Conservation (phyloP, 2,329 filamentous ascomycete genomes). For the Aspergillus flavus region DNA sequence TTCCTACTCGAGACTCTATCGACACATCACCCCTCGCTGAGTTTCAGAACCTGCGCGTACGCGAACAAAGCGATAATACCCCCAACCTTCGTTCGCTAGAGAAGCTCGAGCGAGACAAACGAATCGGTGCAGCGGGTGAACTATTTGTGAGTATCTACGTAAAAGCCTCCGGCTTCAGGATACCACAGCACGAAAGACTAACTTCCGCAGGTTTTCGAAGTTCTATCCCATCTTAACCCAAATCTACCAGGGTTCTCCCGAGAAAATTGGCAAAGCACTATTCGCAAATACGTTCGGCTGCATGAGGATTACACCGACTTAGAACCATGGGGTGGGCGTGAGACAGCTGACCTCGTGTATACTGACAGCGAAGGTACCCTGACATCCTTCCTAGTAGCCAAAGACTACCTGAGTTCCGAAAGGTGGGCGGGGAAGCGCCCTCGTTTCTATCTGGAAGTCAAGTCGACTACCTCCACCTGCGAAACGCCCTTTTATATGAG, state of each 20-base stretch:
- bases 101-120: conserved; percentile 10
- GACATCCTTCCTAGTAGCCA: conserved; percentile 14
- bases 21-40: conserved; percentile 3
- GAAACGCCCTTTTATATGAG: conserved; percentile 53
- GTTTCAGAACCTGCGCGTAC: not conserved
- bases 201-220: conserved; percentile 13
- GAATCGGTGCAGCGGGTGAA: conserved; percentile 13
- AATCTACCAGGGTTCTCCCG: conserved; percentile 35
- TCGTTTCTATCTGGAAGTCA: conserved; percentile 56
- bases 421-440: conserved; percentile 30
- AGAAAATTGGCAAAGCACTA: conserved; percentile 53
- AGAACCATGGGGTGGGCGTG: conserved; percentile 41
- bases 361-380: conserved; percentile 7
- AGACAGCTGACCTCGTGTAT: conserved; percentile 56
- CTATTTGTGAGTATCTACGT: conserved; percentile 13
- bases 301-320: conserved; percentile 49
- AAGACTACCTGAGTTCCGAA: conserved; percentile 10
- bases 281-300: conserved; percentile 44
- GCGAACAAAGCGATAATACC: not conserved
- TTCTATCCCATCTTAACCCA: conserved; percentile 7
- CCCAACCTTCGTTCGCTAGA: conserved; percentile 5
- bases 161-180: not conserved
- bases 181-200: not conserved
- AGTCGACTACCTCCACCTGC: conserved; percentile 46
- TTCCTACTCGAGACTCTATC: conserved; percentile 4